Conservation (phyloP, 495 filamentous ascomycete species). For the Penicillium robsamsonii region DNA sequence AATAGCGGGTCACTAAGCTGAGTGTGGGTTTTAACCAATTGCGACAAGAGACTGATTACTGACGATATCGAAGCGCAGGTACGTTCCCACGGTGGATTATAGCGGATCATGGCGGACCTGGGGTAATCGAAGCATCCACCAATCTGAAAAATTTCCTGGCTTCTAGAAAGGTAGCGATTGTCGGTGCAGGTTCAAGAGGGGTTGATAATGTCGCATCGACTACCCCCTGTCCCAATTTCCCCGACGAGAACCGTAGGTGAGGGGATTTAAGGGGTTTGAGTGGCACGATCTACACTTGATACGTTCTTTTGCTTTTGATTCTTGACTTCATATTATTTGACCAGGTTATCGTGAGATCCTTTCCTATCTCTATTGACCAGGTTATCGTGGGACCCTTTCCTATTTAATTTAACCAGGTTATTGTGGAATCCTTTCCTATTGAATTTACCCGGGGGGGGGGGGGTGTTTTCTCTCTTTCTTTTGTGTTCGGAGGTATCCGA, state of each 20-base stretch:
- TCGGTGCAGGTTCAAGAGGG: slow-evolving; percentile 24
- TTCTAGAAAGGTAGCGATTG: slow-evolving; percentile 30
- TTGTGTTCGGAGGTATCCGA: not conserved
- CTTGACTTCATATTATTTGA: not conserved
- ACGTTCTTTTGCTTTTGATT: not conserved
- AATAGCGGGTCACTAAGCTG: slow-evolving; percentile 23
- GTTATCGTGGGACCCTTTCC: no score
- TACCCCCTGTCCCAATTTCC: slow-evolving; percentile 3
- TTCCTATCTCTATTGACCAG: not conserved
- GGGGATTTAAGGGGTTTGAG: slow-evolving; percentile 10
- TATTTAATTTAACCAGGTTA: not conserved
- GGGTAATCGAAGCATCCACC: slow-evolving; percentile 31
- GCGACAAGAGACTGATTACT: slow-evolving; percentile 29
- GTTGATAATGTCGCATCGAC: slow-evolving; percentile 24
- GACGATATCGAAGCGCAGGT: slow-evolving; percentile 38
- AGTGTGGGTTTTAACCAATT: slow-evolving; percentile 21
- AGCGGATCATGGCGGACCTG: slow-evolving; percentile 22
- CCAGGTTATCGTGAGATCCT: not conserved
- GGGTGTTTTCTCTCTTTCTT: not conserved
- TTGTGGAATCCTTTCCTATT: no score
- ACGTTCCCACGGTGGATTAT: slow-evolving; percentile 15
- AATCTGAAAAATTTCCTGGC: slow-evolving; percentile 22
- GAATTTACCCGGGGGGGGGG: no score
- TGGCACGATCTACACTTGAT: slow-evolving; percentile 6
- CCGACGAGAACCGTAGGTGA: slow-evolving; percentile 28